phyloP scores from a whole-genome alignment of 140 eudicot genomes.

The Erigeron philadelphicus region DNA sequence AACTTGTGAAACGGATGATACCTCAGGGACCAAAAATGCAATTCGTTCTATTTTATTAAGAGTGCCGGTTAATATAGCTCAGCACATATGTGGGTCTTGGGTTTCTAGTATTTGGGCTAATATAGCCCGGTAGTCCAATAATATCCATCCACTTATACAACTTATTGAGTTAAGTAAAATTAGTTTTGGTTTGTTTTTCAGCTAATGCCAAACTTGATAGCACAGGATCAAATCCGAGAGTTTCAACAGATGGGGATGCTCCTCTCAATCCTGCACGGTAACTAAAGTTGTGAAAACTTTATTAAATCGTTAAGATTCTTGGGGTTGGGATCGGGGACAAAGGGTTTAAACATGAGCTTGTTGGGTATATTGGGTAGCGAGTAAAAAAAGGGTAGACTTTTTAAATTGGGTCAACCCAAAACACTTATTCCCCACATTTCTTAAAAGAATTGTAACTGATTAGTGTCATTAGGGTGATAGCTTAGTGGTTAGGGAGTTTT shows the following conservation, averaged over 20 bases:
- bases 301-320: background rate
- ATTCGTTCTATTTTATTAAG: too few species aligned
- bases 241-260: constrained; percentile 36
- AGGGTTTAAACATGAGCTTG: background rate
- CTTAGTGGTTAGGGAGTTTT: too few species aligned
- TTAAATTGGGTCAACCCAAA: background rate
- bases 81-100: too few species aligned
- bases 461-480: too few species aligned
- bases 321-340: background rate
- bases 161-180: constrained; percentile 2
- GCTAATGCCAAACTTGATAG: constrained; percentile 25
- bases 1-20: too few species aligned
- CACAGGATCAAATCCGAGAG: constrained; percentile 33
- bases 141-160: background rate
- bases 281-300: background rate
- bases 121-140: too few species aligned
- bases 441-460: background rate
- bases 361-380: background rate
- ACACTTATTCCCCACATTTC: background rate
- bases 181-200: constrained; percentile 19
- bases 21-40: too few species aligned
- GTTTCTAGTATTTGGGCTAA: too few species aligned
- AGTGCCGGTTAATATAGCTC: too few species aligned
- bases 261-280: constrained; percentile 39
- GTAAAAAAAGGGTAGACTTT: background rate